These are phyloP conservation scores for Gossypium laxum DNA, from an alignment of 441 rosid genomes.

Conservation along the genomic window DNA sequence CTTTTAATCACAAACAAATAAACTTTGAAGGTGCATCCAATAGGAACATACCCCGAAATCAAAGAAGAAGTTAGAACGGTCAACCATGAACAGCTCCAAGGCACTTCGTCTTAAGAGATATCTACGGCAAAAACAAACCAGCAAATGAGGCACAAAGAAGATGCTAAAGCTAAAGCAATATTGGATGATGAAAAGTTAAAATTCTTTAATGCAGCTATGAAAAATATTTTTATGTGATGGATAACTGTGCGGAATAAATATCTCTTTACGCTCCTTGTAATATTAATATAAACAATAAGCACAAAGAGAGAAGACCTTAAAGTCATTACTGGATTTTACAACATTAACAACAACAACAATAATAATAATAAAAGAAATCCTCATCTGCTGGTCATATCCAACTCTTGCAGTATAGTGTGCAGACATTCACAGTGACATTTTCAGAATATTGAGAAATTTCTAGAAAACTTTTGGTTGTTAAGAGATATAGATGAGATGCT, in stretches of 20 bases:
- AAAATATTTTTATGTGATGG: neutral
- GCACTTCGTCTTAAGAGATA: constrained; percentile 95
- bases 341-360: neutral
- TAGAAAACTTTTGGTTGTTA: neutral
- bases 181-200: neutral
- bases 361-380: neutral
- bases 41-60: constrained; percentile 74
- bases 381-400: neutral
- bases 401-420: constrained; percentile 5
- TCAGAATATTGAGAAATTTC: neutral
- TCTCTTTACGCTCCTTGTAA: neutral
- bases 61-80: constrained; percentile 91
- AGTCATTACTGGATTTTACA: neutral
- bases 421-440: neutral
- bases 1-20: constrained; percentile 8
- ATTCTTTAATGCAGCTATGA: neutral
- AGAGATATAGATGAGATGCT: neutral
- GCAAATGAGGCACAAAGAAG: constrained; percentile 13
- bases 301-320: neutral
- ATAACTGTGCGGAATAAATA: neutral
- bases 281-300: constrained; percentile 1
- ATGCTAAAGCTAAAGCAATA: neutral
- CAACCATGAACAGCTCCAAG: constrained; percentile 90
- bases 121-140: constrained; percentile 32
- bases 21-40: constrained; percentile 10